Evolutionary conservation across 768 basidiomycete genomes (phyloP), one percentile per base, ranked within the genome.

Genomic region (Boletus vermiculosoides): DNA sequence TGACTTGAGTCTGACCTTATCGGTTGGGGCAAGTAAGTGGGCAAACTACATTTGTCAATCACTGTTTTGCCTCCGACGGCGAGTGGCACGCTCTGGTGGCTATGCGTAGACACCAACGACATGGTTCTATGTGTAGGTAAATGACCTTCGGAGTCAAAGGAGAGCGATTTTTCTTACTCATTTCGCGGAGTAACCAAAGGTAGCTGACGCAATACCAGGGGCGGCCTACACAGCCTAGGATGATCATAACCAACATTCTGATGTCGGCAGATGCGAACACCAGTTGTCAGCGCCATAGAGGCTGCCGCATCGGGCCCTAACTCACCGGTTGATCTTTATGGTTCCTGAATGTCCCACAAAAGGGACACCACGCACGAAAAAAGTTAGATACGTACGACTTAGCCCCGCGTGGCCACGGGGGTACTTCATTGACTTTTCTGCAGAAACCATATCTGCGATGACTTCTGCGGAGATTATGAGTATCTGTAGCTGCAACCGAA

Each of bases 401-500:
- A 59, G 33, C 50, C 16, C 56, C 52, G 45, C 45, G 5, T n/a
- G 8, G 23, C 23, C 39, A 16, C 23, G 37, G 39, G 42, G 40
- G 12, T 20, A 20, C 12, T 34, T 3, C 4, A 15, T 20, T 44
- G 34, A 31, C 42, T 15, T 30, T 30, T 40, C 16, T 12, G 12
- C 37, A 31, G 18, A 42, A 30, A 34, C 31, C 28, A 28, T 18
- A 46, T 13, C 13, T 11, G 30, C 13, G 40, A 31, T 39, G 1
- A n/a, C n/a, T 42, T 57, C 47, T 45, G 63, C 36, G 59, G 63
- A 22, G 13, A 54, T 51, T 41, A 13, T 30, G 53, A 53, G 48
- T 44, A 47, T 33, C 33, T 39, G 13, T n/a, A 22, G n/a, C 31
- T 23, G 41, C 22, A 15, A 46, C 20, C 18, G 16, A 18, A n/a